Base-by-base conservation (phyloP, 495 filamentous ascomycete genomes). In the Penicillium canariense region DNA sequence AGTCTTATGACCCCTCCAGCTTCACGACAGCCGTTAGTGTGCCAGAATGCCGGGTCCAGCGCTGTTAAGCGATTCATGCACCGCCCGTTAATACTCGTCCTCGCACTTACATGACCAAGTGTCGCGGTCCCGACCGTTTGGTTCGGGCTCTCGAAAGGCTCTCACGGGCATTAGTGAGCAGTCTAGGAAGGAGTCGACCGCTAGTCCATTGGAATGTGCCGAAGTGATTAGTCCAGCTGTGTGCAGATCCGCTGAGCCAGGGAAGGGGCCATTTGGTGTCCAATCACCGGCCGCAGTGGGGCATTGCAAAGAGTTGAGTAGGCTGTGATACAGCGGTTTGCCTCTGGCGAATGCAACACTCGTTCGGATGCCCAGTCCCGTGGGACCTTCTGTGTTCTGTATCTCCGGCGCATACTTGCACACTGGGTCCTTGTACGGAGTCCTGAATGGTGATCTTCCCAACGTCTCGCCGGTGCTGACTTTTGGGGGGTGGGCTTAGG, bases 1-100 rank as follows among this genome's bases (percentile, higher is more conserved):
- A 52, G 62, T 56, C 61, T 63, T 59, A 61, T 61, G 57, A 63
- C 60, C 51, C 54, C 56, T 58, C 60, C 56, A 20, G 39, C 57
- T 62, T 65, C 44, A 28, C 40, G 27, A 47, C 60, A 55, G 43
- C 23, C 43, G n/a, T 53, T 56, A 62, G 56, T 45, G 60, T 56
- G 9, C 60, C 60, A 27, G 14, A 47, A n/a, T 56, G 48, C 49
- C 56, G 60, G 60, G 60, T 27, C 52, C 15, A 25, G 35, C 23
- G n/a, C 36, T 57, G 34, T 55, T 50, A 27, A 36, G n/a, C 18
- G 17, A 44, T 28, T 22, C 42, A 25, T 44, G 17, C 25, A 22
- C 52, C 20, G 40, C 38, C 27, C 17, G 12, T 42, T 23, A 30
- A 30, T 44, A 12, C 28, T 38, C 15, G 15, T 36, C 40, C 25